Percentiles rank a stretch among this genome's conserved stretches.
phyloP scores from a whole-genome alignment of 2,329 filamentous ascomycete species.

The Ascochyta koolunga region DNA sequence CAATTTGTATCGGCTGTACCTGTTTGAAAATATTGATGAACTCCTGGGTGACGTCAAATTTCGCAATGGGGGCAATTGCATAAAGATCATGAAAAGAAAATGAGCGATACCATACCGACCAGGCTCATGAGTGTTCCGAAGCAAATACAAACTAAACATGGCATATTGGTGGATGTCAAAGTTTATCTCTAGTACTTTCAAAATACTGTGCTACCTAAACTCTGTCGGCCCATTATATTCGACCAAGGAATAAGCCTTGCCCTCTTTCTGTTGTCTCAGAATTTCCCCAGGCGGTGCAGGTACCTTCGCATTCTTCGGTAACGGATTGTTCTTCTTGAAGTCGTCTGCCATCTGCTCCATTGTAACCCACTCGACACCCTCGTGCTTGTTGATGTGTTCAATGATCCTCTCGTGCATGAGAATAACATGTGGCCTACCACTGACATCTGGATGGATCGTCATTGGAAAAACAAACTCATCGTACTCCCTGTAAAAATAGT shows the following conservation, averaged over 20 bases:
- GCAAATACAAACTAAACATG: background rate
- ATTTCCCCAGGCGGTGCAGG: conserved; percentile 61
- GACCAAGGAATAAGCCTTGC: conserved; percentile 33
- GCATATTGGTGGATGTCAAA: background rate
- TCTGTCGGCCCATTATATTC: conserved; percentile 28
- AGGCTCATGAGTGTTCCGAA: background rate
- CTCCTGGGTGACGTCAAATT: too few species aligned
- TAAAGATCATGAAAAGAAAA: background rate
- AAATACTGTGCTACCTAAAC: background rate
- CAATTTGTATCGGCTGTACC: background rate
- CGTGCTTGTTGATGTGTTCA: conserved; percentile 68
- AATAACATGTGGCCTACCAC: conserved; percentile 71
- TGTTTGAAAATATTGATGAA: background rate
- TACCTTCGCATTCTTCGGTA: conserved; percentile 64
- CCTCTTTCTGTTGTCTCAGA: conserved; percentile 50
- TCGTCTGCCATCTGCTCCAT: conserved; percentile 75
- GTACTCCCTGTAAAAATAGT: conserved; percentile 77
- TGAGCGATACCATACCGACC: background rate
- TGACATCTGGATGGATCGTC: conserved; percentile 72
- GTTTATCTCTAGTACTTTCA: background rate
- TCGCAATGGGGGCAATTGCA: too few species aligned
- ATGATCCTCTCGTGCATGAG: conserved; percentile 76
- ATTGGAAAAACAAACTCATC: conserved; percentile 79
- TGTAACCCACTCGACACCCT: conserved; percentile 69
- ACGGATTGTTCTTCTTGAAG: conserved; percentile 69